Evolutionary conservation across 2,329 filamentous ascomycete genomes (phyloP).

Genomic region (Botryotinia narcissicola): DNA sequence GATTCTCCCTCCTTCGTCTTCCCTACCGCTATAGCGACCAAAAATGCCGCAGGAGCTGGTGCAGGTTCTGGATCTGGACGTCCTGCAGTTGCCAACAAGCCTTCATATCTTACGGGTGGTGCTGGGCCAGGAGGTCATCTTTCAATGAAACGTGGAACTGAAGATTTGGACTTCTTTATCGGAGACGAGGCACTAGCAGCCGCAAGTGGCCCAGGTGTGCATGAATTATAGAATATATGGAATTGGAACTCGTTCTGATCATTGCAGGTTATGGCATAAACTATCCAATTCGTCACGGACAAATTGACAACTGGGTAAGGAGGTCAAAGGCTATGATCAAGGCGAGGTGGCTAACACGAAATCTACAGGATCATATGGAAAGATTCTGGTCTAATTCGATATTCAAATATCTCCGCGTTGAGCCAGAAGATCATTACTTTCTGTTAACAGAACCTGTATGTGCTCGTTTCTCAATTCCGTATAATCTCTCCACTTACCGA

Average conservation of each 20-base stretch:
- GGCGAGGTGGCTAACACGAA: slow-evolving; percentile 24
- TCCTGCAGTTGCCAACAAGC: slow-evolving; percentile 89
- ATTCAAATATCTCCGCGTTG: slow-evolving; percentile 97
- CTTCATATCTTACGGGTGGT: slow-evolving; percentile 89
- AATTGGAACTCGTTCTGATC: slow-evolving; percentile 27
- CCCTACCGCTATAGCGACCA: slow-evolving; percentile 96
- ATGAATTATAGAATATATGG: background rate
- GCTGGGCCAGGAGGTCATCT: slow-evolving; percentile 80
- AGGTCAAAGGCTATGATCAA: background rate
- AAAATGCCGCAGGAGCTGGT: slow-evolving; percentile 68
- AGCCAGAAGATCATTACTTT: slow-evolving; percentile 98
- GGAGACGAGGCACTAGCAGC: slow-evolving; percentile 92
- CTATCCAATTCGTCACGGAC: slow-evolving; percentile 95
- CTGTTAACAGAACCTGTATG: slow-evolving; percentile 92
- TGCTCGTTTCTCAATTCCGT: slow-evolving; percentile 18
- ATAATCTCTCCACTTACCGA: slow-evolving; percentile 9
- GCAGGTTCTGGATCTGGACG: slow-evolving; percentile 81
- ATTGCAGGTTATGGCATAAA: slow-evolving; percentile 82
- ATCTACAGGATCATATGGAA: slow-evolving; percentile 88
- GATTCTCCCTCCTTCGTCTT: slow-evolving; percentile 99
- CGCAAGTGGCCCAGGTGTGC: slow-evolving; percentile 71
- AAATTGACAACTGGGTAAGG: slow-evolving; percentile 96
- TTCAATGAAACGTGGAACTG: slow-evolving; percentile 89
- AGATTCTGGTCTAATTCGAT: slow-evolving; percentile 99
- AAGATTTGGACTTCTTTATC: slow-evolving; percentile 98